Conservation (phyloP, 371 early-diverging fungal genomes). For the Mortierella sp. region DNA sequence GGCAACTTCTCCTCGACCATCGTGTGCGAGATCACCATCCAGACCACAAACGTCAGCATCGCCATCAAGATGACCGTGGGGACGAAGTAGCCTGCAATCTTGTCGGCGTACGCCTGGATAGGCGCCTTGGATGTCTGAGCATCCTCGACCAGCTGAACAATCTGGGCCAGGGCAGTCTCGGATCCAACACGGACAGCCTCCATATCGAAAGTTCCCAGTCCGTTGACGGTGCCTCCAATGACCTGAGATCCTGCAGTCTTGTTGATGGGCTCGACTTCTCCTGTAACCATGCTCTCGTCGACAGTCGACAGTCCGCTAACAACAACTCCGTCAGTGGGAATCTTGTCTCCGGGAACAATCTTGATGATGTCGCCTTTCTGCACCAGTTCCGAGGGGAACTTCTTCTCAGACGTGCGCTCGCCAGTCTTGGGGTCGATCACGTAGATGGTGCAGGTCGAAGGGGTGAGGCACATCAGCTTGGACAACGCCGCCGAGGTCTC, state of each 20-base stretch:
- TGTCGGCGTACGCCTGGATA: conserved; percentile 88
- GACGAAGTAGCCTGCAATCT: conserved; percentile 92
- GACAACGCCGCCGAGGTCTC: conserved; percentile 92
- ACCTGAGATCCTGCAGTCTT: conserved; percentile 81
- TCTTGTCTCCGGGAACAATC: conserved; percentile 93
- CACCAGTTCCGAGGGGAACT: conserved; percentile 89
- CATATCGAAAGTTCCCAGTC: conserved; percentile 80
- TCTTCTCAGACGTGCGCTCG: conserved; percentile 68
- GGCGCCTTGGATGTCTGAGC: conserved; percentile 91
- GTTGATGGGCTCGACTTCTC: conserved; percentile 92
- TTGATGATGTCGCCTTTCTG: conserved; percentile 89
- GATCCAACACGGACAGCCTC: conserved; percentile 83
- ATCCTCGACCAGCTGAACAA: conserved; percentile 90
- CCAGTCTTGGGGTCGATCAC: conserved; percentile 59
- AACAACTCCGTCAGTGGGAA: conserved; percentile 95
- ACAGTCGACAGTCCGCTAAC: conserved; percentile 85
- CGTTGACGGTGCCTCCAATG: conserved; percentile 96
- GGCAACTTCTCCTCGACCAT: conserved; percentile 67
- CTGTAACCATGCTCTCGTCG: conserved; percentile 99
- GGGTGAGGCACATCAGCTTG: conserved; percentile 89
- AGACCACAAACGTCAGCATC: conserved; percentile 80
- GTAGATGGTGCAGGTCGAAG: conserved; percentile 80
- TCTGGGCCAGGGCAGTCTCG: conserved; percentile 88
- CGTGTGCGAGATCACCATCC: conserved; percentile 76
- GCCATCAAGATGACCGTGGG: conserved; percentile 87